A percentile compares a stretch with the other conserved stretches of the same genome.
These are phyloP conservation scores for Cyclaneusma minus DNA, from an alignment of 2,329 filamentous ascomycete genomes.

Conservation along the genomic window DNA sequence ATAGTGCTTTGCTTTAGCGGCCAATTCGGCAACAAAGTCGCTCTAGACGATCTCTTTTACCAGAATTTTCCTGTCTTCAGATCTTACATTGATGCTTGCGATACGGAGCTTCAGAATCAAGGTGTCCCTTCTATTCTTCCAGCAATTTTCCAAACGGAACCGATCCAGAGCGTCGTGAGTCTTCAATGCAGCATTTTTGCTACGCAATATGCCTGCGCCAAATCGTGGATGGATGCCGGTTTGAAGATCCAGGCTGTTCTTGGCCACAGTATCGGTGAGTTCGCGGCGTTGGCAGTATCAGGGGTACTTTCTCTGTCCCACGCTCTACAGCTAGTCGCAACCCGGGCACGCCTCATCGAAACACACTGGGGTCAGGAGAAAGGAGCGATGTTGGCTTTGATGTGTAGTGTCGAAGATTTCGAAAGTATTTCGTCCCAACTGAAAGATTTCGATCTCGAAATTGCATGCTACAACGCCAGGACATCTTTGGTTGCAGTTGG, in stretches of 20 bases:
- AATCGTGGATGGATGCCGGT: neutral
- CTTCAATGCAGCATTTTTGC: neutral
- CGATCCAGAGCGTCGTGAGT: neutral
- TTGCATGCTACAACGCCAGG: constrained; percentile 19
- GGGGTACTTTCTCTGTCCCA: constrained; percentile 17
- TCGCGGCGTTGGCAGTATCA: constrained; percentile 19
- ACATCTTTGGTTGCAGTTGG: constrained; percentile 16
- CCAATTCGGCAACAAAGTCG: neutral
- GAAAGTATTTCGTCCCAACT: neutral
- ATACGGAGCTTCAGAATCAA: neutral
- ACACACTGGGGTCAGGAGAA: constrained; percentile 17
- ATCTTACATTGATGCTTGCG: neutral
- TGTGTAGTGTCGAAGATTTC: constrained; percentile 1
- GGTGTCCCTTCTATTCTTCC: neutral
- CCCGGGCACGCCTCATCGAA: constrained; percentile 17
- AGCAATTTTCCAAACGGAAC: neutral
- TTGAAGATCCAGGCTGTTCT: neutral
- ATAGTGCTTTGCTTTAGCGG: constrained; percentile 12
- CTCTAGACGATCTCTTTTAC: neutral
- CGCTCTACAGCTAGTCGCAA: constrained; percentile 13
- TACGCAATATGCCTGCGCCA: neutral
- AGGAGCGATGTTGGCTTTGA: constrained; percentile 19
- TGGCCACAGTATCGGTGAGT: constrained; percentile 22
- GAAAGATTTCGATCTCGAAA: too few relatives aligned
- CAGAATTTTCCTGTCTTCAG: neutral